A percentile compares a stretch with the other conserved stretches of the same genome.
phyloP scores from a whole-genome alignment of 257 asterid genomes.

The Solanum habrochaites region DNA sequence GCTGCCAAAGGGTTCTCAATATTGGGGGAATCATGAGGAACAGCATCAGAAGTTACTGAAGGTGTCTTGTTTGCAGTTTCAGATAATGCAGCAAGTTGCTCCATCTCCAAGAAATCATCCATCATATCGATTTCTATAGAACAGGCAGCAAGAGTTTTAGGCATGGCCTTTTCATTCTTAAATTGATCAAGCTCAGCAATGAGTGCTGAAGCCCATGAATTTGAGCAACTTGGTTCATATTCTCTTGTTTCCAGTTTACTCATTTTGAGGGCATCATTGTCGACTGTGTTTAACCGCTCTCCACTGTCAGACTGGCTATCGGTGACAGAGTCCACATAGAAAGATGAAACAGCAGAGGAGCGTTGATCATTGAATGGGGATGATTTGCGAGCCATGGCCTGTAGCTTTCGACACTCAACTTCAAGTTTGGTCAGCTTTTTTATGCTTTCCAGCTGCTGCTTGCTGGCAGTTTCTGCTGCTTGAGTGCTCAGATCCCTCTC shows the following conservation, averaged over 20 bases:
- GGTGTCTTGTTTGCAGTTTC: conserved; percentile 32
- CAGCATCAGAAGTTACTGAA: conserved; percentile 15
- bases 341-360: conserved; percentile 22
- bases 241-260: conserved; percentile 14
- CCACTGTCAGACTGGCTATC: conserved; percentile 46
- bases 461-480: conserved; percentile 73
- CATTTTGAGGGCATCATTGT: conserved; percentile 11
- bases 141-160: conserved; percentile 20
- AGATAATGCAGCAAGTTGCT: conserved; percentile 55
- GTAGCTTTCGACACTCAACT: conserved; percentile 40
- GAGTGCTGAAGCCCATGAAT: conserved; percentile 40
- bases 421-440: conserved; percentile 50
- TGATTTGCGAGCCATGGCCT: conserved; percentile 27
- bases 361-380: conserved; percentile 20
- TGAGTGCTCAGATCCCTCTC: conserved; percentile 71
- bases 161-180: conserved; percentile 32
- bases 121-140: conserved; percentile 53
- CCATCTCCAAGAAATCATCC: conserved; percentile 91
- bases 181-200: conserved; percentile 51
- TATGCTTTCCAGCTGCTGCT: conserved; percentile 59
- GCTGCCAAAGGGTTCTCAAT: conserved; percentile 24
- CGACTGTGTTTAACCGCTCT: conserved; percentile 12
- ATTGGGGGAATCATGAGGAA: conserved; percentile 19
- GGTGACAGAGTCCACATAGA: neutral
- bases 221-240: conserved; percentile 30